Evolutionary conservation across 768 basidiomycete genomes (phyloP), one percentile per base, ranked within the genome.

Genomic region (Leucosporidium creatinivorum): DNA sequence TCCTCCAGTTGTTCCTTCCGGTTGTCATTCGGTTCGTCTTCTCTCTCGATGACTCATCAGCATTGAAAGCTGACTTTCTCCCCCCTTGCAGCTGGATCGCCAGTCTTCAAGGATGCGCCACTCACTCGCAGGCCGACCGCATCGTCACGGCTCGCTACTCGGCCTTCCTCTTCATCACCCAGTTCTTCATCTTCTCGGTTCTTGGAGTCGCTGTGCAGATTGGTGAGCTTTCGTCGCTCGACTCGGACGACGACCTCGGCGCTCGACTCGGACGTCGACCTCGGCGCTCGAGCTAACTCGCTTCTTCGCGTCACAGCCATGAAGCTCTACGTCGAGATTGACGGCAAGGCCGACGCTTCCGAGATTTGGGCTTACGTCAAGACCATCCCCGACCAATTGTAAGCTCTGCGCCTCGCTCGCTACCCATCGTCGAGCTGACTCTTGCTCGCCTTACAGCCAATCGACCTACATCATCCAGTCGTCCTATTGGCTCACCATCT

Each of bases 131-230:
- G 56, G 48, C 70, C 3, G 93, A 98, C 74, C 88, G 96, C 44
- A 87, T 88, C 48, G 93, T 98, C 67, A 83, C 93, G 49, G 91
- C 91, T 25, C 86, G 92, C 58, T 98, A 97, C 79, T 98, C 87
- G 76, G 82, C 89, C 1, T 98, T 99, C 83, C 82, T 98, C 78
- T 86, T 98, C 66, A 87, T 96, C 79, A 90, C 89, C 60, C 72
- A 97, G 77, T 80, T 99, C 74, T 82, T 99, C 69, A 86, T 98
- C 79, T 99, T 98, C 82, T 94, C 73, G 17, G 65, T 76, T 6
- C 58, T 75, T 19, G 72, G 74, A 10, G 69, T 74, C 48, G 31
- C 70, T 54, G 69, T 76, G 28, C 67, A 69, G 28, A 55, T 71
- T 51, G 39, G 66, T 68, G 3, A 31, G 65, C 63, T 15, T 26